phyloP scores from a whole-genome alignment of 2,329 filamentous ascomycete species.

The Sclerotinia sclerotiorum region DNA sequence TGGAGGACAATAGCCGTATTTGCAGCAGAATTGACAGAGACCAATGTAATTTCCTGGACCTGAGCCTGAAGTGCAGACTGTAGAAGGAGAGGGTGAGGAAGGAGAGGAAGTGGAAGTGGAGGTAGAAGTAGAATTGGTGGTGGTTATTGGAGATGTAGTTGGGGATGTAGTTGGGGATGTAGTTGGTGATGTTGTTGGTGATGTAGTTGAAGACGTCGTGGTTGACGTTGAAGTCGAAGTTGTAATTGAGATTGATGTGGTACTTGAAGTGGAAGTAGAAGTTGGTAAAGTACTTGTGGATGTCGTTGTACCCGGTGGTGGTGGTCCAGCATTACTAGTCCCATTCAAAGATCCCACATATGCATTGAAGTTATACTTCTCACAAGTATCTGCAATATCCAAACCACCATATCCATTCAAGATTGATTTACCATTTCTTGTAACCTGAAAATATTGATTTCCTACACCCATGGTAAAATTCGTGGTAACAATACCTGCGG shows the following conservation, averaged over 20 bases:
- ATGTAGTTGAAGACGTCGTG: neutral
- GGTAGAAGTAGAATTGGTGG: neutral
- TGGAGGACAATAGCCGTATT: constrained; percentile 34
- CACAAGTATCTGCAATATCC: constrained; percentile 35
- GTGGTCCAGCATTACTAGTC: constrained; percentile 22
- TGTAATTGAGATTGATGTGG: neutral
- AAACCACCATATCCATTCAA: constrained; percentile 34
- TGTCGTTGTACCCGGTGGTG: constrained; percentile 16
- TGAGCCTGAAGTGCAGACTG: constrained; percentile 31
- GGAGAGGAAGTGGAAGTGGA: constrained; percentile 20
- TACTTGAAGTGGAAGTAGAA: constrained; percentile 9
- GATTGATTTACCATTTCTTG: constrained; percentile 30
- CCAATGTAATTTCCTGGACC: constrained; percentile 42
- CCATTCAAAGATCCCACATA: constrained; percentile 37
- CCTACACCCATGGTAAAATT: constrained; percentile 41
- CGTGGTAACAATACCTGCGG: constrained; percentile 40
- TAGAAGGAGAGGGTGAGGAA: constrained; percentile 15
- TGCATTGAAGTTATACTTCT: constrained; percentile 42
- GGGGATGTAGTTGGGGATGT: neutral
- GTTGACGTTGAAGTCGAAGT: neutral
- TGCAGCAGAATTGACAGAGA: constrained; percentile 41
- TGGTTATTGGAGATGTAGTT: neutral
- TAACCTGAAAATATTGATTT: constrained; percentile 37
- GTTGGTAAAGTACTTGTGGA: constrained; percentile 17
- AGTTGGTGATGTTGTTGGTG: neutral